phyloP scores from a whole-genome alignment of 1,284 basidiomycete species.

The Cryptococcus floricola region DNA sequence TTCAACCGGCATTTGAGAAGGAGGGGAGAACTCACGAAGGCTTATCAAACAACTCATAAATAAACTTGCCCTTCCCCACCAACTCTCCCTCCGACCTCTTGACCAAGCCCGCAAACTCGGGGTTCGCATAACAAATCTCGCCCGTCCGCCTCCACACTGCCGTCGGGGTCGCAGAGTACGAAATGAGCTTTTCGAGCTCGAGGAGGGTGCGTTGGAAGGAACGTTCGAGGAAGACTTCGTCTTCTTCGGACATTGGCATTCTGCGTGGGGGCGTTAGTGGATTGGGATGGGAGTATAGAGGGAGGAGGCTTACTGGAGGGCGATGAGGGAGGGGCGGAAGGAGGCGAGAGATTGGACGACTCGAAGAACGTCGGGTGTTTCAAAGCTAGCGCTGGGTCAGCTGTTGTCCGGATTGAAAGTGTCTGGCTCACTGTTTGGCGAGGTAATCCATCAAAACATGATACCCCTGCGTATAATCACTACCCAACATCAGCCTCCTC shows the following conservation, averaged over 20 bases:
- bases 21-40: conserved; percentile 55
- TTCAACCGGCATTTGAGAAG: neutral
- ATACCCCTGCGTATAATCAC: conserved; percentile 87
- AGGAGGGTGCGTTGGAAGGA: conserved; percentile 91
- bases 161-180: conserved; percentile 96
- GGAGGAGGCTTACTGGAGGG: conserved; percentile 59
- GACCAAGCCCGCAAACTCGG: conserved; percentile 92
- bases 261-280: conserved; percentile 14
- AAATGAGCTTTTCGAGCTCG: conserved; percentile 93
- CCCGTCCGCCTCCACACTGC: conserved; percentile 98
- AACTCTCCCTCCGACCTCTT: conserved; percentile 83
- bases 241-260: conserved; percentile 87
- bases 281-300: neutral
- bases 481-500: conserved; percentile 3
- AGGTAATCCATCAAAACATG: conserved; percentile 91
- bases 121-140: conserved; percentile 92
- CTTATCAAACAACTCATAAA: conserved; percentile 89
- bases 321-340: conserved; percentile 90
- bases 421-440: conserved; percentile 61
- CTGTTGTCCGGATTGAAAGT: neutral
- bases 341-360: conserved; percentile 92
- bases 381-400: conserved; percentile 63
- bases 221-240: conserved; percentile 91
- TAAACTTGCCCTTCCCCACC: conserved; percentile 69
- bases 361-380: conserved; percentile 90